Base-by-base conservation (phyloP, 2,329 filamentous ascomycete species). In the Colletotrichum phormii region DNA sequence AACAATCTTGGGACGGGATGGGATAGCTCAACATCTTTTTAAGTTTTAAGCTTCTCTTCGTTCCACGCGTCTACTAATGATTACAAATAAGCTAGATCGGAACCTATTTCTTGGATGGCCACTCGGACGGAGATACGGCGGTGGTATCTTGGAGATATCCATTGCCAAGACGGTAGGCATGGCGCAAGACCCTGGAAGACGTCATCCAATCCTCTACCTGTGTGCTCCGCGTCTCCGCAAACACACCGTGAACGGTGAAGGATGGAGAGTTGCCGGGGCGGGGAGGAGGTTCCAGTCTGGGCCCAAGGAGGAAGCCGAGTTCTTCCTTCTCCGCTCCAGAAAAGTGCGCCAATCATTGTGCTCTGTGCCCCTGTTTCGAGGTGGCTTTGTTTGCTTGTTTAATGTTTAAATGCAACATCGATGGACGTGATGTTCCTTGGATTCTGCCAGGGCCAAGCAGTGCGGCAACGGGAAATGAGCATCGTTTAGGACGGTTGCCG, bases 21-120 rank as follows among this genome's bases (percentile, higher is more conserved):
- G 35, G n/a, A 49, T 49, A n/a, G 18, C 42, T 18, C 22, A 35
- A 46, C 51, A 24, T 51, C 49, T 31, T 15, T n/a, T 69, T 55
- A 37, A 70, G 58, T 24, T 63, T 64, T 60, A 59, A 70, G 54
- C 57, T 71, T 62, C 61, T 18, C 53, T 18, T 55, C 42, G 62
- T 54, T 33, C 55, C 24, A 53, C 51, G 26, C 2, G 22, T 54
- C 13, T 33, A 35, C 13, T 33, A 35, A n/a, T 46, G 70, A 72
- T 72, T 69, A 72, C 70, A 72, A 72, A 72, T 72, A 24, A 2
- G 18, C 15, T n/a, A 2, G 1, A 18, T 24, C 65, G 70, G 65
- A 24, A 64, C 18, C 26, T 55, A n/a, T 49, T 42, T n/a, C 51
- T 24, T 54, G 35, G 46, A 62, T 24, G 15, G 37, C 15, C 60